A percentile compares a stretch with the other conserved stretches of the same genome.
Conservation (phyloP, 129 eudicot species). For the Glebionis coronaria region DNA sequence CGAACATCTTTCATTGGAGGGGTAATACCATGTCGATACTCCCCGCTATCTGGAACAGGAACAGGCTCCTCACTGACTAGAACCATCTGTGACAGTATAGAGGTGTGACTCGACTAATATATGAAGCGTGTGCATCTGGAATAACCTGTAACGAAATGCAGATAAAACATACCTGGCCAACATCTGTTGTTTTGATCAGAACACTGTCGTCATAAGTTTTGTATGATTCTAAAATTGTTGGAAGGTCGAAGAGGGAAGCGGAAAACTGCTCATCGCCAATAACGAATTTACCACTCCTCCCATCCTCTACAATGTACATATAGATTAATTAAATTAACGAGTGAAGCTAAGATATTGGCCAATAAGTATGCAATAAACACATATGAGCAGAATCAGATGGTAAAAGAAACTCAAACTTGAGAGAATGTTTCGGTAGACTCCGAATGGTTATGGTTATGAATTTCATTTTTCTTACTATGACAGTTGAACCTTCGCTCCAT, state of each 20-base stretch:
- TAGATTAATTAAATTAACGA: not conserved
- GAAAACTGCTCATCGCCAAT: constrained; percentile 71
- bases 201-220: constrained; percentile 83
- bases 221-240: constrained; percentile 66
- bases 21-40: constrained; percentile 83
- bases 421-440: no score
- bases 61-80: constrained; percentile 73
- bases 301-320: constrained; percentile 53
- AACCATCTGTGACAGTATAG: constrained; percentile 52
- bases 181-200: constrained; percentile 76
- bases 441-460: no score
- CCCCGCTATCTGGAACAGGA: constrained; percentile 59
- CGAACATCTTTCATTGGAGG: constrained; percentile 94
- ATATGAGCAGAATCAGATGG: not conserved
- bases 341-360: no score
- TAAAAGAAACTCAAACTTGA: no score
- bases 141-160: not conserved
- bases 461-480: not conserved
- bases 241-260: constrained; percentile 82
- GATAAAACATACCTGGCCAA: constrained; percentile 65
- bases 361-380: not conserved
- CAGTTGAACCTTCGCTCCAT: no score
- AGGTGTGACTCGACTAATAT: constrained; percentile 6
- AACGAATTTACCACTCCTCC: constrained; percentile 67
- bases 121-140: constrained; percentile 3